Percentiles rank a stretch among this genome's conserved stretches.
Conservation (phyloP, 805 yeast genomes). For the Torulaspora maleeae region DNA sequence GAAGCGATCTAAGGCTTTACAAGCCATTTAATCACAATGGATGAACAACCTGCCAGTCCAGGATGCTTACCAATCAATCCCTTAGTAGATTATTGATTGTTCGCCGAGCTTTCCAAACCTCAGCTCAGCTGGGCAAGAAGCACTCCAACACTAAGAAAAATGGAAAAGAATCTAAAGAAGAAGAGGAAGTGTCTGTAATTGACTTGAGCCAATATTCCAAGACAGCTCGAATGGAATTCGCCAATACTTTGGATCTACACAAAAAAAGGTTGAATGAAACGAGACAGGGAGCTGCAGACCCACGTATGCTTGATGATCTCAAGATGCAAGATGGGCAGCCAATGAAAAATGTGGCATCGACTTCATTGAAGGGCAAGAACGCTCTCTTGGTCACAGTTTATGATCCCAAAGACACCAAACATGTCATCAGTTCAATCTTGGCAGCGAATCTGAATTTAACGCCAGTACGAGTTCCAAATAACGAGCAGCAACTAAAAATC, state of each 20-base stretch:
- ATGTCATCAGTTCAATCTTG: conserved; percentile 64
- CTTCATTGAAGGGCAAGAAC: conserved; percentile 62
- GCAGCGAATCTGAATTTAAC: conserved; percentile 67
- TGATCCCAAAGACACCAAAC: conserved; percentile 71
- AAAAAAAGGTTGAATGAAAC: conserved; percentile 54
- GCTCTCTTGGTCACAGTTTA: conserved; percentile 74
- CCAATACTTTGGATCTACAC: conserved; percentile 48
- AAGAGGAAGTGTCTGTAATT: conserved; percentile 14
- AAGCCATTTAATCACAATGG: not conserved
- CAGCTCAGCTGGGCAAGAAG: conserved; percentile 11
- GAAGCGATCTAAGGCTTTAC: not conserved
- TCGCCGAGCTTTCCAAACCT: conserved; percentile 8
- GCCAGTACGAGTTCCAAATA: conserved; percentile 71
- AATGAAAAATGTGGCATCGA: conserved; percentile 65
- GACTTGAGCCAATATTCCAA: conserved; percentile 16
- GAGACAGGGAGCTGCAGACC: conserved; percentile 66
- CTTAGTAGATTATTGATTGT: not conserved
- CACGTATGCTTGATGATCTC: conserved; percentile 59
- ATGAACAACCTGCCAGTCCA: not conserved
- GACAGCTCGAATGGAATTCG: conserved; percentile 36
- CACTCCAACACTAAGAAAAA: conserved; percentile 12
- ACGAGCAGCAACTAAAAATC: conserved; percentile 67
- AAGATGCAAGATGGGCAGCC: conserved; percentile 45
- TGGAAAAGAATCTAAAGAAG: conserved; percentile 14
- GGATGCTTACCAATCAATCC: conserved; percentile 4